These are phyloP conservation scores for Beauveria sp. DNA, from an alignment of 2,329 filamentous ascomycete genomes.

Conservation along the genomic window DNA sequence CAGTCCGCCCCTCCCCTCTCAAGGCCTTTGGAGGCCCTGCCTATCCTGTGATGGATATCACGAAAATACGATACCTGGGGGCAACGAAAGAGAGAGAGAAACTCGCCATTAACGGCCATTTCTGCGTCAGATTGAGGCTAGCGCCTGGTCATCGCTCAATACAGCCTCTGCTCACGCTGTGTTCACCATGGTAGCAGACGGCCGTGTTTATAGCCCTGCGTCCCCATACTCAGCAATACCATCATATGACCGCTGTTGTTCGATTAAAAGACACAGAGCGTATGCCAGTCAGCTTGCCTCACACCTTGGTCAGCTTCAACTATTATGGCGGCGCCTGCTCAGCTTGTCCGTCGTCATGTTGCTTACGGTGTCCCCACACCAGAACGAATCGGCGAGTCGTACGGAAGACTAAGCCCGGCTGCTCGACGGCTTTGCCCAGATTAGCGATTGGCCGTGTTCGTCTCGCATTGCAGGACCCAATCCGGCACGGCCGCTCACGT, in stretches of 20 bases:
- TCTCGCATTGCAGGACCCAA: background rate
- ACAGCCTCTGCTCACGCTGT: background rate
- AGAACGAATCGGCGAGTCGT: background rate
- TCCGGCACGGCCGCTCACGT: background rate
- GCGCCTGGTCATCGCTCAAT: no score
- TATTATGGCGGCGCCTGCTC: background rate
- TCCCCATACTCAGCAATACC: background rate
- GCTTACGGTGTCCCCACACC: conserved; percentile 1
- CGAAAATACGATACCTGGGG: background rate
- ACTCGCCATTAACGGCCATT: background rate
- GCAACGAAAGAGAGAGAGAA: background rate
- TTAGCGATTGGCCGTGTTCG: background rate
- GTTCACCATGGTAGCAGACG: background rate
- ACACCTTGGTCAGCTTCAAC: background rate
- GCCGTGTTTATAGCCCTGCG: no score
- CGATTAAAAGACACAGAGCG: background rate
- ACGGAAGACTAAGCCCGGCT: background rate
- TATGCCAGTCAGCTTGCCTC: background rate
- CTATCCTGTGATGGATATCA: no score
- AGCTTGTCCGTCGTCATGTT: background rate
- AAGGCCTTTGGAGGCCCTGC: no score
- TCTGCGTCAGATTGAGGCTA: no score
- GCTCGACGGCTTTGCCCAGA: background rate
- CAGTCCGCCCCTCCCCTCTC: no score
- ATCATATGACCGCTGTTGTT: background rate